These are phyloP conservation scores for Schizosaccharomyces octosporus DNA, from an alignment of 805 yeast genomes.

Conservation along the genomic window DNA sequence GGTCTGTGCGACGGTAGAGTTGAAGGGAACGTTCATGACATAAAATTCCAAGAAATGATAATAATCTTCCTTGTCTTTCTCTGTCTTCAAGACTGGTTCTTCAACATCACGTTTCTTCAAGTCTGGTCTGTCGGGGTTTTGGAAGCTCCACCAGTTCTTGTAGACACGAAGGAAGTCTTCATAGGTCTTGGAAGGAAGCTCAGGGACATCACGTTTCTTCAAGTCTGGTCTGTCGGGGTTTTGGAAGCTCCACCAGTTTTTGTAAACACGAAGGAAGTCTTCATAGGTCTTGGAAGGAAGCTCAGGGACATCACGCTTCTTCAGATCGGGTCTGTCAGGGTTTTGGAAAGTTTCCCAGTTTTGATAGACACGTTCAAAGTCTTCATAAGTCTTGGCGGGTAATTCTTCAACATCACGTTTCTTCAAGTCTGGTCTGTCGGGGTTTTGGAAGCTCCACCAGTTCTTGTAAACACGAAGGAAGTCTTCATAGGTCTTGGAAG, in stretches of 20 bases:
- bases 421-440: not conserved
- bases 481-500: not conserved
- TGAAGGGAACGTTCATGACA: not conserved
- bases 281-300: not conserved
- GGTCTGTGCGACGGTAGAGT: not conserved
- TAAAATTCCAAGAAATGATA: not conserved
- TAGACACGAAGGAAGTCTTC: not conserved
- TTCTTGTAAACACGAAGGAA: not conserved
- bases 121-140: not conserved
- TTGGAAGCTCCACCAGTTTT: not conserved
- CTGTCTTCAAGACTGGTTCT: not conserved
- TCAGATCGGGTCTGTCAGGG: not conserved
- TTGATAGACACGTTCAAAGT: not conserved
- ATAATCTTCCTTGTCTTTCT: not conserved
- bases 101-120: not conserved
- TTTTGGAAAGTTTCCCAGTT: not conserved
- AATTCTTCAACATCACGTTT: not conserved
- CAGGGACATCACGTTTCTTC: not conserved
- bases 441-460: not conserved
- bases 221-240: not conserved
- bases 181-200: not conserved
- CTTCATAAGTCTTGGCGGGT: not conserved
- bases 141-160: not conserved
- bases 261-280: not conserved
- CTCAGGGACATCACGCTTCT: not conserved